phyloP scores from a whole-genome alignment of 352 stramenopile genomes.

The Globisporangium okanoganense region DNA sequence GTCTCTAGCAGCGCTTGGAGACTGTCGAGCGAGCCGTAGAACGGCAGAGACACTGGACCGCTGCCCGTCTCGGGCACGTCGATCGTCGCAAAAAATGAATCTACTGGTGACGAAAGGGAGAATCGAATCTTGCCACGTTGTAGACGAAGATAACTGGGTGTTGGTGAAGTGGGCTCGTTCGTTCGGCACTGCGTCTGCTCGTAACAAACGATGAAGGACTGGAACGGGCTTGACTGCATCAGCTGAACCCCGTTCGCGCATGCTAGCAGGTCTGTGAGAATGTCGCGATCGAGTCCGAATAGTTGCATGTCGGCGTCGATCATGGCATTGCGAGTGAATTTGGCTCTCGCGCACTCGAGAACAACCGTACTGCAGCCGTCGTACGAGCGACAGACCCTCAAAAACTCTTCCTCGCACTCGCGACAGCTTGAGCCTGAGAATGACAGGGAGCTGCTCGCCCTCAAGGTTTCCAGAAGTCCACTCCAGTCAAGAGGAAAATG shows the following conservation, averaged over 20 bases:
- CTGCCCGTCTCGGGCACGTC: not conserved
- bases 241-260: not conserved
- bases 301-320: not conserved
- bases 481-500: conserved; percentile 9
- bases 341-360: not conserved
- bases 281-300: not conserved
- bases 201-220: conserved; percentile 11
- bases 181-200: conserved; percentile 11
- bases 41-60: not conserved
- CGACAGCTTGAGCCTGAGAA: not conserved
- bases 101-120: not conserved
- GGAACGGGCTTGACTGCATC: not conserved
- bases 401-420: conserved; percentile 8
- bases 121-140: conserved; percentile 5
- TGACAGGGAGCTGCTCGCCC: not conserved
- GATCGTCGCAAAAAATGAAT: not conserved
- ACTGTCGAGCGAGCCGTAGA: not conserved
- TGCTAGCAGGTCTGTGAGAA: not conserved
- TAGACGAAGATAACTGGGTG: conserved; percentile 9
- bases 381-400: not conserved
- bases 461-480: not conserved
- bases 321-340: not conserved
- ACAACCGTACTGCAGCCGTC: not conserved
- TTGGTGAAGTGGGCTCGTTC: not conserved
- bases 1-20: conserved; percentile 3